Conservation (phyloP, 495 filamentous ascomycete genomes). For the Talaromyces thailandensis region DNA sequence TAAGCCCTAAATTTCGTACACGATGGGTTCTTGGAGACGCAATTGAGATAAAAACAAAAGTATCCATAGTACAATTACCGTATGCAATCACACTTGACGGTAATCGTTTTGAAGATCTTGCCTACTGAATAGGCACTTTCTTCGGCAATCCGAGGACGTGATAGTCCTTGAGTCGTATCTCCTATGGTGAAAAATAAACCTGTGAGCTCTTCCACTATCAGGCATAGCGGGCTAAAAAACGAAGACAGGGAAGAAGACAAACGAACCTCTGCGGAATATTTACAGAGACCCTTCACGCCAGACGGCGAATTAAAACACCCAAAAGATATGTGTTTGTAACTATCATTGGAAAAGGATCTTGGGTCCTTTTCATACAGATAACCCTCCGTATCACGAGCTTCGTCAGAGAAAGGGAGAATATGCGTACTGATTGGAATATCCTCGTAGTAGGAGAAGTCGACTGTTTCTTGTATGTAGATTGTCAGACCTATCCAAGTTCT, state of each 20-base stretch:
- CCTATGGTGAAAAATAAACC: not conserved
- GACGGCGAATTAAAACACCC: not conserved
- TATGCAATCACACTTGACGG: not conserved
- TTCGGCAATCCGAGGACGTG: not conserved
- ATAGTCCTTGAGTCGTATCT: constrained; percentile 2
- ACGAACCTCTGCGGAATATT: not conserved
- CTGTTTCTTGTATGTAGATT: not conserved
- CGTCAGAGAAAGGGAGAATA: not conserved
- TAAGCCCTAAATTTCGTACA: not conserved
- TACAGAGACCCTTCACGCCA: not conserved
- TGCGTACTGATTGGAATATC: not conserved
- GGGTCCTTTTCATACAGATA: not conserved
- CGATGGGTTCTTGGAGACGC: not conserved
- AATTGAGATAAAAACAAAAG: not conserved
- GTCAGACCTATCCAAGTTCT: not conserved
- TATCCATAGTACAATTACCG: not conserved
- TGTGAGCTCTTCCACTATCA: not conserved
- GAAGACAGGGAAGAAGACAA: not conserved
- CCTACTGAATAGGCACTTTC: not conserved
- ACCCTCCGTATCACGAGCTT: not conserved
- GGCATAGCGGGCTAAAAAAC: not conserved
- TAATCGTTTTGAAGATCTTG: not conserved
- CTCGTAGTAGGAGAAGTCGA: not conserved
- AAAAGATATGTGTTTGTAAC: not conserved
- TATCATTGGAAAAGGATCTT: too few species aligned